A percentile compares a stretch with the other conserved stretches of the same genome.
phyloP scores from a whole-genome alignment of 2,329 filamentous ascomycete species.

The Metarhizium rileyi region DNA sequence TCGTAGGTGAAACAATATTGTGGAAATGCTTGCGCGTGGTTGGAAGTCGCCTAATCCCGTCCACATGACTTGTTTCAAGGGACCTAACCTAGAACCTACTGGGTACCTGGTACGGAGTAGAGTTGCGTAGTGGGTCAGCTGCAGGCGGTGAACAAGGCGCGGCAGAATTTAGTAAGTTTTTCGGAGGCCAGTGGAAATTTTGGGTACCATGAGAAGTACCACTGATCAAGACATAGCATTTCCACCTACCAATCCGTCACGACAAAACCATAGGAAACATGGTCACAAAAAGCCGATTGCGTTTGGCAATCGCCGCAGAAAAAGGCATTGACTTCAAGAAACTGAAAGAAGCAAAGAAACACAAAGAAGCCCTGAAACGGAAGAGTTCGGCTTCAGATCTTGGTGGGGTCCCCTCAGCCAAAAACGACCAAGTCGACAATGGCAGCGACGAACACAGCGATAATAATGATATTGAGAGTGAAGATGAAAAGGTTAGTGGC shows the following conservation, averaged over 20 bases:
- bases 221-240: not conserved
- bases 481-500: slow-evolving; percentile 19
- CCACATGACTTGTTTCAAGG: too few species aligned
- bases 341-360: slow-evolving; percentile 38
- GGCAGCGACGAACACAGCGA: slow-evolving; percentile 25
- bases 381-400: slow-evolving; percentile 18
- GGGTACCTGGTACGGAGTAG: not conserved
- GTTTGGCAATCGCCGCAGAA: slow-evolving; percentile 43
- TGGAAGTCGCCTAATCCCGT: too few species aligned
- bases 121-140: not conserved
- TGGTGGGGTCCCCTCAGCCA: slow-evolving; percentile 12
- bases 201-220: not conserved
- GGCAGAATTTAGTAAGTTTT: slow-evolving; percentile 9
- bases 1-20: too few species aligned
- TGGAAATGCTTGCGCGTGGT: too few species aligned
- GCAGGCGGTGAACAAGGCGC: not conserved
- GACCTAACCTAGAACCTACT: too few species aligned
- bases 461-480: slow-evolving; percentile 24
- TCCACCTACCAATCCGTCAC: not conserved
- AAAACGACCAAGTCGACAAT: slow-evolving; percentile 7
- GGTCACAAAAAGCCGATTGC: slow-evolving; percentile 39
- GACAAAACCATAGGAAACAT: slow-evolving; percentile 14
- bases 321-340: slow-evolving; percentile 45
- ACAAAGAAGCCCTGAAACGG: slow-evolving; percentile 33
- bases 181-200: not conserved